These are phyloP conservation scores for Alloteropsis semialata DNA, from an alignment of 176 grass and related monocot species.

Conservation along the genomic window DNA sequence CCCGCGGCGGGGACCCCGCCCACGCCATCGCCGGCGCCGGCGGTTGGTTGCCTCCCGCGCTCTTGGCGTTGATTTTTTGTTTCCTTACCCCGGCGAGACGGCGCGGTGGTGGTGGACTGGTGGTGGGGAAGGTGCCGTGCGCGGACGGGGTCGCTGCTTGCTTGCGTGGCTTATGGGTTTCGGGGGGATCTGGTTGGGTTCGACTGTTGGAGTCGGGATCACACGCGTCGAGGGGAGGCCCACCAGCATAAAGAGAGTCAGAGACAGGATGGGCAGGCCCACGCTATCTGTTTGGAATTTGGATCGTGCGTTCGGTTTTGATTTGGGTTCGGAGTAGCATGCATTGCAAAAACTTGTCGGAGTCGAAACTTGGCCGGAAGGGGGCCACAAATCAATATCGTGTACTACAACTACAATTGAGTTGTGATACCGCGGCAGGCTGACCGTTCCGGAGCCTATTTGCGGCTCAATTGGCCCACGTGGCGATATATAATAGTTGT, in stretches of 20 bases:
- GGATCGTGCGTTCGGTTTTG: background rate
- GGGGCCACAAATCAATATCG: too few species aligned
- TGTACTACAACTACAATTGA: too few species aligned
- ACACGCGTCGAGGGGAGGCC: background rate
- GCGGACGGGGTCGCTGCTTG: slow-evolving; percentile 25
- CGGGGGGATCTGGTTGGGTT: background rate
- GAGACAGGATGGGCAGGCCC: background rate
- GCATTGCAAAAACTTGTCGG: background rate
- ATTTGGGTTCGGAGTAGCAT: background rate
- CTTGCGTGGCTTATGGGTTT: slow-evolving; percentile 17
- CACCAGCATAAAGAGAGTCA: background rate
- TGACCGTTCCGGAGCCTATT: too few species aligned
- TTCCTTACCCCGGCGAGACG: background rate
- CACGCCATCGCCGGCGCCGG: slow-evolving; percentile 20
- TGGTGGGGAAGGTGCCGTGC: slow-evolving; percentile 12
- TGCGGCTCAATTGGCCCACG: too few species aligned
- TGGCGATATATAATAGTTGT: too few species aligned
- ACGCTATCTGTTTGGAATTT: background rate
- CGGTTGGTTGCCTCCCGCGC: background rate
- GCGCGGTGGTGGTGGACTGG: background rate
- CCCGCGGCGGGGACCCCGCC: slow-evolving; percentile 3
- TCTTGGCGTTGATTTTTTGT: background rate
- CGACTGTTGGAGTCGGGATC: background rate
- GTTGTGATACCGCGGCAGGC: too few species aligned
- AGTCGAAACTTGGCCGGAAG: background rate